Evolutionary conservation across 176 grass and related monocot species (phyloP), one percentile per base, ranked within the genome.

Genomic region (Areca catechu): DNA sequence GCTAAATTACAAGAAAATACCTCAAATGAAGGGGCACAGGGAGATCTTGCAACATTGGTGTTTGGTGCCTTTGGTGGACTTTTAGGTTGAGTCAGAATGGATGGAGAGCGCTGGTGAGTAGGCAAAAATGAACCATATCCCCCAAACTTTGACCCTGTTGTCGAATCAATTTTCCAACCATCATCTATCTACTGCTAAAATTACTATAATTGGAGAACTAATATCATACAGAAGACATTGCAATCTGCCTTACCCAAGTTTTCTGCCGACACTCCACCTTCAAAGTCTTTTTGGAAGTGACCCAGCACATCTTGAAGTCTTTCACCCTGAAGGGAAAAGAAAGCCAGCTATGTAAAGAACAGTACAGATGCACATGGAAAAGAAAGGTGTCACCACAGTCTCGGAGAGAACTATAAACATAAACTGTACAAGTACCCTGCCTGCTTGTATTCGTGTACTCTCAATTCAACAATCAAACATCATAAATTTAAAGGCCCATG

Each of bases 41-140:
- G 80, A 72, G 83, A 97, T 85, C 66, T 83, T 50, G 71, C 81
- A 58, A 18, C 73, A 54, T 51, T 67, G 55, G 57, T 15, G 16
- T 64, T 83, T 56, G 77, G 23, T 20, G 28, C 58, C 72, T 76
- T 86, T 34, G 51, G 64, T 61, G 86, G 86, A 78, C 74, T 96
- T 83, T 67, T 85, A 52, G 78, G 57, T 68, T 80, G 83, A 60
- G 52, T 60, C 54, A 60, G 72, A 71, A 70, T 60, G 10, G 71
- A 71, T 80, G 93, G 93, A 77, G 86, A 97, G 24, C 87, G 86
- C 70, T 84, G 84, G 70, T 98, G 79, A 3, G 84, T 77, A 50
- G 93, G 93, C 61, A 98, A 76, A 74, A 98, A 98, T 62, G 93
- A 98, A 67, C 93, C 93, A 72, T 98, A 98, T 56, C 88, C 93